Percentiles rank a stretch among this genome's conserved stretches.
Conservation (phyloP, 2,329 filamentous ascomycete genomes). For the Apiospora marii region DNA sequence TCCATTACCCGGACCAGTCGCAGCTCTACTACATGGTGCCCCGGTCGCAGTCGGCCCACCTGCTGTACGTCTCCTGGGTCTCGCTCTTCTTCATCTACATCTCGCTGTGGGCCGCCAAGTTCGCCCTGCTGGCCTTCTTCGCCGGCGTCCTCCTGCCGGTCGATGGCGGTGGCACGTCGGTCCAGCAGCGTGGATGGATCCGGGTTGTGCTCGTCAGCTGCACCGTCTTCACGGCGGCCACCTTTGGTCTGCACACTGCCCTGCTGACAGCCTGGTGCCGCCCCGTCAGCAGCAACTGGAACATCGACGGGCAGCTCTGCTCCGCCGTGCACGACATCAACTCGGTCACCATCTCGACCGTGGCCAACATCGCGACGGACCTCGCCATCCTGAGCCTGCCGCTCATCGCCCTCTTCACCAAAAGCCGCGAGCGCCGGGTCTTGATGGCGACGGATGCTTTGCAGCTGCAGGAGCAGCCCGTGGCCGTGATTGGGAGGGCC, state of each 20-base stretch:
- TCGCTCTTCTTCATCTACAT: slow-evolving; percentile 38
- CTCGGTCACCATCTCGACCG: slow-evolving; percentile 35
- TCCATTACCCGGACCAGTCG: slow-evolving; percentile 28
- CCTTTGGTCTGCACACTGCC: slow-evolving; percentile 33
- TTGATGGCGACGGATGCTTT: slow-evolving; percentile 15
- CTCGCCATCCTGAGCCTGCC: slow-evolving; percentile 35
- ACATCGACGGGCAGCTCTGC: slow-evolving; percentile 33
- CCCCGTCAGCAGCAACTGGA: slow-evolving; percentile 34
- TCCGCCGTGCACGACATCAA: slow-evolving; percentile 36
- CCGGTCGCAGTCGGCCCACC: slow-evolving; percentile 29
- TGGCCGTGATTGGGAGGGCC: slow-evolving; percentile 28
- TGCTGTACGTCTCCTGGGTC: slow-evolving; percentile 37
- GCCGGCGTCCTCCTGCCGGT: slow-evolving; percentile 27
- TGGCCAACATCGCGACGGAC: slow-evolving; percentile 35
- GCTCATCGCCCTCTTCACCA: slow-evolving; percentile 30
- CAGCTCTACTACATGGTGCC: slow-evolving; percentile 37
- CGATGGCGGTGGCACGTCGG: slow-evolving; percentile 16
- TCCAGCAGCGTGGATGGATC: slow-evolving; percentile 10
- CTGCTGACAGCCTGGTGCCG: slow-evolving; percentile 34
- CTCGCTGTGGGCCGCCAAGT: slow-evolving; percentile 37
- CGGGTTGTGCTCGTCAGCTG: slow-evolving; percentile 30
- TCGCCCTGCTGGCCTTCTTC: slow-evolving; percentile 36
- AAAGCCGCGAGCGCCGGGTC: slow-evolving; percentile 30
- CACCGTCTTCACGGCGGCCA: slow-evolving; percentile 28
- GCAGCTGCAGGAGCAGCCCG: slow-evolving; percentile 7